A percentile compares a stretch with the other conserved stretches of the same genome.
These are phyloP conservation scores for Boletus vinaceobasis DNA, from an alignment of 768 basidiomycete genomes.

Conservation along the genomic window DNA sequence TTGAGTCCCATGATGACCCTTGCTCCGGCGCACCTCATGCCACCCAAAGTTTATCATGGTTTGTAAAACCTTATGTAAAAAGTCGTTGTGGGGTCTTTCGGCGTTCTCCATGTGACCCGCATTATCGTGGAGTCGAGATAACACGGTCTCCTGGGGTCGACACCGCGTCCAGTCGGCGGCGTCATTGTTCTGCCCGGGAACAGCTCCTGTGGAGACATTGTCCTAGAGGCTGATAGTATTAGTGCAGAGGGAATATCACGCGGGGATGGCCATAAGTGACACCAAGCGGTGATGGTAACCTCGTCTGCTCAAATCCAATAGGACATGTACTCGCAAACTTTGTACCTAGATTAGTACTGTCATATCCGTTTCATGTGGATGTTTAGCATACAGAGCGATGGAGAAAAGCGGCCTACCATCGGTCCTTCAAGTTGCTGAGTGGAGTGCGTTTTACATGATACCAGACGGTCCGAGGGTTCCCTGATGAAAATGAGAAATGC, in stretches of 20 bases:
- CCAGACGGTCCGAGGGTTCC: not conserved
- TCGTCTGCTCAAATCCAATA: not conserved
- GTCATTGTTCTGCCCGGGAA: not conserved
- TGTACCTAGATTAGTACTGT: not conserved
- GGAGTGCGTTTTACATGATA: not conserved
- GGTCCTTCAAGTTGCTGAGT: not conserved
- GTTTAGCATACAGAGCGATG: not conserved
- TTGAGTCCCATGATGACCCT: slow-evolving; percentile 5
- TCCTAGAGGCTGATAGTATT: not conserved
- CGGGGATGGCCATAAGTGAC: not conserved
- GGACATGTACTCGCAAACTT: not conserved
- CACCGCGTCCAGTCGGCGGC: not conserved
- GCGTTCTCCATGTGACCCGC: slow-evolving; percentile 17
- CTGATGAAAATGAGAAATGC: not conserved
- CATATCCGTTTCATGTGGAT: slow-evolving; percentile 1
- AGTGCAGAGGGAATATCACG: not conserved
- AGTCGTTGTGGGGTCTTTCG: not conserved
- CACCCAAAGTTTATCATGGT: slow-evolving; percentile 10
- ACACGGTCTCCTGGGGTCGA: not conserved
- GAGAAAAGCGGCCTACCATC: not conserved
- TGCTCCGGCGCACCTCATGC: slow-evolving; percentile 14
- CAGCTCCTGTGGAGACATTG: not conserved
- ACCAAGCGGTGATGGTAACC: not conserved
- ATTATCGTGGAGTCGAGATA: slow-evolving; percentile 12
- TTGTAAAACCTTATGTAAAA: slow-evolving; percentile 19